phyloP scores from a whole-genome alignment of 352 stramenopile genomes.

The Ophiocytium majus region DNA sequence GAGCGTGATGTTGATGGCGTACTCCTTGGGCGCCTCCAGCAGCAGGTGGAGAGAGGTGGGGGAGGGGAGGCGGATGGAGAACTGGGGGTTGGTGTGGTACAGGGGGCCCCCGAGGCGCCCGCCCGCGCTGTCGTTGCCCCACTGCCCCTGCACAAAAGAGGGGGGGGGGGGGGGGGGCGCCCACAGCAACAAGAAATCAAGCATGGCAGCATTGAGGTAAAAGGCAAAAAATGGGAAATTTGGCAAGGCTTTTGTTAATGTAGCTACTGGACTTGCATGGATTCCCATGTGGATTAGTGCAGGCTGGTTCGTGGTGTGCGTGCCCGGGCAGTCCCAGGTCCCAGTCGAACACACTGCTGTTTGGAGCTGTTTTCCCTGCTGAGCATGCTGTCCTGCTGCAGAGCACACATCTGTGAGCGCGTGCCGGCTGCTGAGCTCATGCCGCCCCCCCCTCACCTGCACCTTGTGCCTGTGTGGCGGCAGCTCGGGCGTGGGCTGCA shows the following conservation, averaged over 20 bases:
- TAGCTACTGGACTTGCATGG: no score
- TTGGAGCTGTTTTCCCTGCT: no score
- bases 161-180: background rate
- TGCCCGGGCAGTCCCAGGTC: no score
- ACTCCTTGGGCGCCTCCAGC: slow-evolving; percentile 51
- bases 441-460: slow-evolving; percentile 12
- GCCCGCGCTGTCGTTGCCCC: slow-evolving; percentile 39
- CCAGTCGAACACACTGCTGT: no score
- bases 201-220: no score
- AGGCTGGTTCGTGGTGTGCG: no score
- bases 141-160: slow-evolving; percentile 36
- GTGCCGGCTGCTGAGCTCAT: no score
- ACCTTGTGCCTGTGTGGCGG: slow-evolving; percentile 30
- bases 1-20: slow-evolving; percentile 40
- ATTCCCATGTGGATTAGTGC: no score
- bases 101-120: slow-evolving; percentile 30
- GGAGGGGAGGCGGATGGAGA: slow-evolving; percentile 34
- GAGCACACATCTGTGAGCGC: no score
- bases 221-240: no score
- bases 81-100: slow-evolving; percentile 55
- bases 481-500: slow-evolving; percentile 31
- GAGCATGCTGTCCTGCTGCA: no score
- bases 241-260: no score
- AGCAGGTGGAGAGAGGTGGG: slow-evolving; percentile 42
- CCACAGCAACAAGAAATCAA: background rate